Conservation (phyloP, 2,329 filamentous ascomycete genomes). For the Xylaria multiplex region DNA sequence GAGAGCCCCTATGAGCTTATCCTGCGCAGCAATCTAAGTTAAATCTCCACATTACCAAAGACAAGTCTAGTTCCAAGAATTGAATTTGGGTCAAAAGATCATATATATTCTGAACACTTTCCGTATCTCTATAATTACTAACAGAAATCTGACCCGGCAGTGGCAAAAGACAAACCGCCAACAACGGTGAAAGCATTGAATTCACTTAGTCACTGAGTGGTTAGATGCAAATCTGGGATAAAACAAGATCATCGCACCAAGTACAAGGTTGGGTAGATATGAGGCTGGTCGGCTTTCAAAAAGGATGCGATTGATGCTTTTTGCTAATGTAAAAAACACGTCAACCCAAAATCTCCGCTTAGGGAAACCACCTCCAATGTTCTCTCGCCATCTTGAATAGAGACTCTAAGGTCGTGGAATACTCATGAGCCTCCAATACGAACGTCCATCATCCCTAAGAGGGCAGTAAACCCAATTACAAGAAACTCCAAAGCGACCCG, state of each 20-base stretch:
- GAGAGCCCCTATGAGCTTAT: no score
- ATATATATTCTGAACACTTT: no score
- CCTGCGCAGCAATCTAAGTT: no score
- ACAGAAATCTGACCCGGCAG: no score
- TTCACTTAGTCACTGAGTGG: not conserved
- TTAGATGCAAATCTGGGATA: not conserved
- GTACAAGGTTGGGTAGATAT: not conserved
- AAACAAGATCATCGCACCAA: not conserved
- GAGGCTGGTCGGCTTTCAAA: not conserved
- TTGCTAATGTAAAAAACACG: slow-evolving; percentile 17
- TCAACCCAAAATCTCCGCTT: not conserved
- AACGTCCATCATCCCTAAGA: slow-evolving; percentile 19
- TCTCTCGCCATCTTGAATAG: not conserved
- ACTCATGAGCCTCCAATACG: slow-evolving; percentile 14
- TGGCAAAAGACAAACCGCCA: no score
- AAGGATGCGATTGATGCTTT: slow-evolving; percentile 13
- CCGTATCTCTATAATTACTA: no score
- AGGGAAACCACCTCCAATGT: slow-evolving; percentile 1
- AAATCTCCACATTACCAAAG: no score
- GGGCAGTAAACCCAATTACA: slow-evolving; percentile 12
- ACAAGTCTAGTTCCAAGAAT: no score
- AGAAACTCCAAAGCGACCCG: slow-evolving; percentile 5
- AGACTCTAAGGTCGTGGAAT: not conserved
- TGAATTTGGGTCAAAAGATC: no score
- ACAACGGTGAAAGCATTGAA: not conserved